These are phyloP conservation scores for Typha latifolia DNA, from an alignment of 176 grass and related monocot genomes.

Conservation along the genomic window DNA sequence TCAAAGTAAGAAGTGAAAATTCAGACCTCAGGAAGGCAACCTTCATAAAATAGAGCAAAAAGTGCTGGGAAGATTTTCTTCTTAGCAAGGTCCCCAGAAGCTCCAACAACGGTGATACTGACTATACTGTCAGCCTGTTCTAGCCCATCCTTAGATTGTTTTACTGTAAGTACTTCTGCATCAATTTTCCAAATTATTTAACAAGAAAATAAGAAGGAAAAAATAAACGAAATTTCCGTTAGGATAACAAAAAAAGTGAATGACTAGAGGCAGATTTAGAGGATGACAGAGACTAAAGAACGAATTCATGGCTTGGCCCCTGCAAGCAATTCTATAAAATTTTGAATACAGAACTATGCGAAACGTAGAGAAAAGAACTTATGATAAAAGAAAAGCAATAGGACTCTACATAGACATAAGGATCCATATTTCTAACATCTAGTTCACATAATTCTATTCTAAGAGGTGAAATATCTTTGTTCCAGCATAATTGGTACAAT, in stretches of 20 bases:
- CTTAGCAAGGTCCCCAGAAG: slow-evolving; percentile 93
- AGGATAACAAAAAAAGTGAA: background rate
- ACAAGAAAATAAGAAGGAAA: background rate
- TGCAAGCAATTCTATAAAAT: no score
- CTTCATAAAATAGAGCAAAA: slow-evolving; percentile 85
- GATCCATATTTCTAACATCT: no score
- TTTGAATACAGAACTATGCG: no score
- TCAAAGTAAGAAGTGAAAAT: slow-evolving; percentile 3
- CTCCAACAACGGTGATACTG: slow-evolving; percentile 84
- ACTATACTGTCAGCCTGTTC: slow-evolving; percentile 44
- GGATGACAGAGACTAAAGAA: no score
- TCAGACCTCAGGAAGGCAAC: slow-evolving; percentile 63
- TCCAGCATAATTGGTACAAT: no score
- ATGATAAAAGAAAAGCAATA: no score
- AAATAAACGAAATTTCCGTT: background rate
- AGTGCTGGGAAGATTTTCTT: slow-evolving; percentile 97
- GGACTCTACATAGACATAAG: no score
- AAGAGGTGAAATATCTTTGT: no score
- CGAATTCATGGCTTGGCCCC: no score
- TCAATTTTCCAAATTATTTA: slow-evolving; percentile 6
- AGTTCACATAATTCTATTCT: no score
- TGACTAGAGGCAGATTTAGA: no score
- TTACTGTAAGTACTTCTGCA: slow-evolving; percentile 31
- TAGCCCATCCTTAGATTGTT: slow-evolving; percentile 18
- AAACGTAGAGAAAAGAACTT: no score